Base-by-base conservation (phyloP, 805 yeast species). In the Candida succiphila region DNA sequence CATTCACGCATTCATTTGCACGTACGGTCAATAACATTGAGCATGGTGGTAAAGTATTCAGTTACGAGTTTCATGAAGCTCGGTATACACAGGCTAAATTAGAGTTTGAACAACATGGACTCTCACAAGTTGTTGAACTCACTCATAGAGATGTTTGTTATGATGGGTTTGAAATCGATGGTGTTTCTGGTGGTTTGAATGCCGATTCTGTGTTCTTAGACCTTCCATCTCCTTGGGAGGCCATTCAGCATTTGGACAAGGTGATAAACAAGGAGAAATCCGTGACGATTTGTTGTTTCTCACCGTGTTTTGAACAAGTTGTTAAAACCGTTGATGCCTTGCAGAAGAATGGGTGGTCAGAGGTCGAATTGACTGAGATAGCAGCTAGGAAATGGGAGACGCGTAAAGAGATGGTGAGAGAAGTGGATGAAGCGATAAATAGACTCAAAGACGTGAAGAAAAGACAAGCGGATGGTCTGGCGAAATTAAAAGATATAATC, bases 221-320 rank as follows among this genome's bases (percentile, higher is more conserved):
- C 53, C 67, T 92, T 31, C 99, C 99, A 4, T 78, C 95, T 5
- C 98, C 99, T 7, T 89, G 97, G 96, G 76, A 75, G 25, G 98
- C 98, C 5, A 81, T 92, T 34, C 85, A 86, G 6, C 79, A 81
- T 55, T 58, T 89, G 30, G 59, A 65, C 10, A 33, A 45, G 2
- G 94, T 82, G 1, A 67, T 83, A 13, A 60, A 81, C 7, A 54
- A 60, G 7, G 59, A 59, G 15, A 62, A 66, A 35, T 63, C 66
- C 19, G 83, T 76, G 17, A 76, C 82, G 3, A 69, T 92, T 34
- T 92, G 99, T 58, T 92, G 98, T 57, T 92, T 92, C 52, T 84
- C 95, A 26, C 99, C 99, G 8, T 92, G 99, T 57, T 83, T 92
- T 31, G 99, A 92, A 58, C 99, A 92, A 60, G 98, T 92, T 4